phyloP scores from a whole-genome alignment of 208 protist genomes.

The Trypanosoma cruzi region DNA sequence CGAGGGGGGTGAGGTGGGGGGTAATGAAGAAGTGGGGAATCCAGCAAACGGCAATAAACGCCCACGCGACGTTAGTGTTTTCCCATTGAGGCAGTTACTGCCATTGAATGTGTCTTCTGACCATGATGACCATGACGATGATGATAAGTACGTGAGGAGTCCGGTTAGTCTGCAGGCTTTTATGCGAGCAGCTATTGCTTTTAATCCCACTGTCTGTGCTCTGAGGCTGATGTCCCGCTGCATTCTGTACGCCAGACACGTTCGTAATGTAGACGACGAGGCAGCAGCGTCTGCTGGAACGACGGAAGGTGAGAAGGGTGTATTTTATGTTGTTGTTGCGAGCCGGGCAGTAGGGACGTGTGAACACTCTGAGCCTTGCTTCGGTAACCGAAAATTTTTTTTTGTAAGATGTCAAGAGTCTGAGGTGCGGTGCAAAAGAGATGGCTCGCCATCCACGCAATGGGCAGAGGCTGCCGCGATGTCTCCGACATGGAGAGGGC shows the following conservation, averaged over 20 bases:
- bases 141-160: not conserved
- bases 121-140: too few relatives aligned
- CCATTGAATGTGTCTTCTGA: not conserved
- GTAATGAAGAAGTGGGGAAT: not conserved
- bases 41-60: not conserved
- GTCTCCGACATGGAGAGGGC: not conserved
- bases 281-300: not conserved
- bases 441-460: not conserved
- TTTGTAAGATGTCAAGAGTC: slow-evolving; percentile 34
- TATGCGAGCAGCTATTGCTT: slow-evolving; percentile 45
- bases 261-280: slow-evolving; percentile 46
- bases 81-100: not conserved
- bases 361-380: slow-evolving; percentile 54
- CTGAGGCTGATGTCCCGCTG: slow-evolving; percentile 68
- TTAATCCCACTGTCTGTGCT: slow-evolving; percentile 64
- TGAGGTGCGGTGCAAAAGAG: not conserved
- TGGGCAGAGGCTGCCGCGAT: not conserved
- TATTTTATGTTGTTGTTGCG: slow-evolving; percentile 70
- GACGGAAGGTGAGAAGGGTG: slow-evolving; percentile 2
- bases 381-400: slow-evolving; percentile 86
- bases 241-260: slow-evolving; percentile 39
- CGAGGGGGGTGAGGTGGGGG: not conserved
- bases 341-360: slow-evolving; percentile 56
- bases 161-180: slow-evolving; percentile 40
- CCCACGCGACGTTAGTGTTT: not conserved